Evolutionary conservation across 805 yeast species (phyloP).

Genomic region (Suhomyces sp.): DNA sequence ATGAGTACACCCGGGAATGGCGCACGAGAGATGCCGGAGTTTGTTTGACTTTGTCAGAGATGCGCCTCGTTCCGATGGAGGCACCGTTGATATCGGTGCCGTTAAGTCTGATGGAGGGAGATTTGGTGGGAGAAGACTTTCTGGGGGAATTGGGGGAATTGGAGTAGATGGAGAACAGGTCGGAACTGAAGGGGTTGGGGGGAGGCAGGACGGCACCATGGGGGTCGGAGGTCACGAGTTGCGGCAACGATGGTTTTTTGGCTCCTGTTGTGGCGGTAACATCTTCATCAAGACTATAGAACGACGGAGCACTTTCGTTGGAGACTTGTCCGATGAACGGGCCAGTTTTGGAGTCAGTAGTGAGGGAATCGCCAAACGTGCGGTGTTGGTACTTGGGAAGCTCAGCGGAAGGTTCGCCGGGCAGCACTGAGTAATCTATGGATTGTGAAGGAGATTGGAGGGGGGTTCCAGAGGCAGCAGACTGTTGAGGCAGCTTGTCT

Average conservation of each 20-base stretch:
- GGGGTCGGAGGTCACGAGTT: background rate
- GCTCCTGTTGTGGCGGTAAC: background rate
- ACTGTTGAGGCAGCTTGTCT: background rate
- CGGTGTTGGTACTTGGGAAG: background rate
- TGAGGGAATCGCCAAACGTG: background rate
- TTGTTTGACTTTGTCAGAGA: slow-evolving; percentile 28
- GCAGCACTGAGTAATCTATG: no score
- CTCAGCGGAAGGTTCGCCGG: no score
- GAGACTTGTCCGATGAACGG: background rate
- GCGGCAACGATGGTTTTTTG: background rate
- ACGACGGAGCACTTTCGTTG: background rate
- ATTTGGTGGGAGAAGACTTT: slow-evolving; percentile 2
- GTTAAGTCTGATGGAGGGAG: background rate
- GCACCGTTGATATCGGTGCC: no score
- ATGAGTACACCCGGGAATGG: slow-evolving; percentile 26
- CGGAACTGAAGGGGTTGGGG: background rate
- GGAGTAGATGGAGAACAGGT: slow-evolving; percentile 1
- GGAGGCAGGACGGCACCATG: background rate
- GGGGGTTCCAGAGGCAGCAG: background rate
- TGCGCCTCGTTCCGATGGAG: slow-evolving; percentile 11
- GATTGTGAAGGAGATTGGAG: no score
- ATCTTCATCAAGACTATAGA: background rate
- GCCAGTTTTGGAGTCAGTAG: background rate
- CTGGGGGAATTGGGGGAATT: slow-evolving; percentile 2
- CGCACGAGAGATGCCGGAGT: slow-evolving; percentile 37